Evolutionary conservation across 805 yeast species (phyloP).

Genomic region (Barnettozyma wickerhamii): DNA sequence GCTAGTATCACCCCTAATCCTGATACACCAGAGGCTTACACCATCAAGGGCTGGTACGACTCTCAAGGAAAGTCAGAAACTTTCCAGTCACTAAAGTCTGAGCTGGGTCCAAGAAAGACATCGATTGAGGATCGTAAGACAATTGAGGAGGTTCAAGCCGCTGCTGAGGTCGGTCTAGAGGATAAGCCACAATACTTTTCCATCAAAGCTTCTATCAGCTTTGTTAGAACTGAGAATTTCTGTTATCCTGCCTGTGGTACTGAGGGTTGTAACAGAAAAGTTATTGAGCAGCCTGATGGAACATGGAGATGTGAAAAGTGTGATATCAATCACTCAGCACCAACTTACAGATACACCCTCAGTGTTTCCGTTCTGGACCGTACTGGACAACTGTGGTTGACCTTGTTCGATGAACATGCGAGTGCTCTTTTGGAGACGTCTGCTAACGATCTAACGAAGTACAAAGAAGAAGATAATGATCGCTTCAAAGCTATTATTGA

Average conservation of each 20-base stretch:
- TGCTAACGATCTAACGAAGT: slow-evolving; percentile 52
- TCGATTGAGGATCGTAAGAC: slow-evolving; percentile 56
- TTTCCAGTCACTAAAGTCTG: slow-evolving; percentile 60
- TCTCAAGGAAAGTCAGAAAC: slow-evolving; percentile 60
- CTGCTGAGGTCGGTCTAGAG: slow-evolving; percentile 57
- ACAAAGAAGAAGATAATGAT: slow-evolving; percentile 43
- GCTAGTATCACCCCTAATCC: slow-evolving; percentile 80
- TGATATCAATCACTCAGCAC: slow-evolving; percentile 61
- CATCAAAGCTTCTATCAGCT: slow-evolving; percentile 69
- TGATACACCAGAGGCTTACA: slow-evolving; percentile 82
- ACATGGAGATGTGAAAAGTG: slow-evolving; percentile 95
- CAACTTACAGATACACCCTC: slow-evolving; percentile 75
- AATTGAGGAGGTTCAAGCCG: slow-evolving; percentile 59
- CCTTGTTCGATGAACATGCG: slow-evolving; percentile 85
- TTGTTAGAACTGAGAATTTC: slow-evolving; percentile 68
- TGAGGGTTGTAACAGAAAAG: slow-evolving; percentile 80
- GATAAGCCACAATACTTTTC: slow-evolving; percentile 80
- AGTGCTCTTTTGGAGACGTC: slow-evolving; percentile 55
- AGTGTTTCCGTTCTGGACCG: slow-evolving; percentile 74
- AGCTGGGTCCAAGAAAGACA: slow-evolving; percentile 36
- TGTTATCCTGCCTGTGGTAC: slow-evolving; percentile 86
- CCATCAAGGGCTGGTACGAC: slow-evolving; percentile 93
- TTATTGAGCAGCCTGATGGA: slow-evolving; percentile 65
- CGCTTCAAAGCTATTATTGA: slow-evolving; percentile 43
- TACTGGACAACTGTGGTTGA: slow-evolving; percentile 81